Evolutionary conservation across 805 yeast genomes (phyloP).

Genomic region (Saccharomyces mikatae): DNA sequence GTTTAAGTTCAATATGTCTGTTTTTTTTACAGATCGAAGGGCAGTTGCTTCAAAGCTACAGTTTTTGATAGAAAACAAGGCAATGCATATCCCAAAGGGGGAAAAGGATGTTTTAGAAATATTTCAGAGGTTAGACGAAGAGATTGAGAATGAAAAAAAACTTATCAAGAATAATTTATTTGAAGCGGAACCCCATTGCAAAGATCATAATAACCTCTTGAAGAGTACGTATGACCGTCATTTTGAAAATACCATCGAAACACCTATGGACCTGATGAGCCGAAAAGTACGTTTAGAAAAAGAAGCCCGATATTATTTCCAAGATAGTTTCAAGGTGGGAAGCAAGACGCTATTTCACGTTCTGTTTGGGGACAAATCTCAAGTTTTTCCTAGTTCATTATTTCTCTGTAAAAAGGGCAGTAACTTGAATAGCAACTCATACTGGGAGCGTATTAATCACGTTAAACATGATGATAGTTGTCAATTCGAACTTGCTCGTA

Average conservation of each 20-base stretch:
- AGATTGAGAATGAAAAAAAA: constrained; percentile 3
- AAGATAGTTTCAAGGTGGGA: constrained; percentile 34
- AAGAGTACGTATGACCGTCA: background rate
- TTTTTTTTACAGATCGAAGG: constrained; percentile 54
- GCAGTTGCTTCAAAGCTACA: constrained; percentile 51
- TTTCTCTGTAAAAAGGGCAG: constrained; percentile 18
- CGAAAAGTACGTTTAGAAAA: background rate
- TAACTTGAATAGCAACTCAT: constrained; percentile 30
- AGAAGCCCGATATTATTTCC: background rate
- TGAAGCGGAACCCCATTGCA: background rate
- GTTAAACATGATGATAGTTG: constrained; percentile 5
- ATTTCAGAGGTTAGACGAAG: constrained; percentile 3
- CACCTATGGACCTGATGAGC: background rate
- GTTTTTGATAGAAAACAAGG: constrained; percentile 44
- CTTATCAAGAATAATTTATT: background rate
- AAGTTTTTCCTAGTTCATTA: constrained; percentile 30
- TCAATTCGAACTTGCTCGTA: constrained; percentile 15
- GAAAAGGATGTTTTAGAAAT: constrained; percentile 24
- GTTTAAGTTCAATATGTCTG: constrained; percentile 34
- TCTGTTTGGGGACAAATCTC: constrained; percentile 70
- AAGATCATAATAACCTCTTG: background rate
- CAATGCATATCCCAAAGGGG: constrained; percentile 35
- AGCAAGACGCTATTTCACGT: constrained; percentile 76
- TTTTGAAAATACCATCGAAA: background rate
- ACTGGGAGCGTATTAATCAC: constrained; percentile 9